Evolutionary conservation across 2,329 filamentous ascomycete genomes (phyloP).

Genomic region (Fusarium cicatricum): DNA sequence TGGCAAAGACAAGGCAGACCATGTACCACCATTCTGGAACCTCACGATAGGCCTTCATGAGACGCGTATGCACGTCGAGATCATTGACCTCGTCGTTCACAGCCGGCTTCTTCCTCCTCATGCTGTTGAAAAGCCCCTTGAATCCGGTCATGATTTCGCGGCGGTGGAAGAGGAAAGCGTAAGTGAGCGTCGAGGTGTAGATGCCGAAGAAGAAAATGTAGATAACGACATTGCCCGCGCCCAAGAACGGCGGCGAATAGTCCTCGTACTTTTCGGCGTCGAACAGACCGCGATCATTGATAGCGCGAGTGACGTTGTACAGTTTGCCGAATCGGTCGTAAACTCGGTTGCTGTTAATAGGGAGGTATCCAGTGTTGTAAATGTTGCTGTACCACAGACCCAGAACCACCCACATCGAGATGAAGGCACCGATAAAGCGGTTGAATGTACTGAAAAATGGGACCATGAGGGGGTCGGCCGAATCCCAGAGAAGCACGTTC

Average conservation of each 20-base stretch:
- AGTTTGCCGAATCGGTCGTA: constrained; percentile 58
- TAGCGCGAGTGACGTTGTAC: constrained; percentile 56
- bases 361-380: constrained; percentile 64
- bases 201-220: constrained; percentile 65
- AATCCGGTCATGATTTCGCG: constrained; percentile 60
- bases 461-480: constrained; percentile 56
- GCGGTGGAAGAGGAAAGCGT: constrained; percentile 61
- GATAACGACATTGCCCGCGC: constrained; percentile 58
- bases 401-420: constrained; percentile 63
- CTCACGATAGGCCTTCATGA: constrained; percentile 58
- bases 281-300: constrained; percentile 55
- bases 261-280: constrained; percentile 54
- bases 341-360: constrained; percentile 61
- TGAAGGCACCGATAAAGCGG: constrained; percentile 64
- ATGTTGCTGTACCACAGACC: constrained; percentile 67
- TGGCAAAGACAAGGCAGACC: constrained; percentile 51
- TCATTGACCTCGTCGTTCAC: constrained; percentile 46
- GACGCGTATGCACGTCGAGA: constrained; percentile 57
- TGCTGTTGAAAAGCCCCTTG: constrained; percentile 55
- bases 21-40: constrained; percentile 66
- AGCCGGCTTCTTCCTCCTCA: constrained; percentile 54
- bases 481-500: constrained; percentile 56
- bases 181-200: constrained; percentile 60
- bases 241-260: constrained; percentile 62
- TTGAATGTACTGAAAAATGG: constrained; percentile 69